Base-by-base conservation (phyloP, 805 yeast genomes). In the Schwanniomyces vanrijiae region DNA sequence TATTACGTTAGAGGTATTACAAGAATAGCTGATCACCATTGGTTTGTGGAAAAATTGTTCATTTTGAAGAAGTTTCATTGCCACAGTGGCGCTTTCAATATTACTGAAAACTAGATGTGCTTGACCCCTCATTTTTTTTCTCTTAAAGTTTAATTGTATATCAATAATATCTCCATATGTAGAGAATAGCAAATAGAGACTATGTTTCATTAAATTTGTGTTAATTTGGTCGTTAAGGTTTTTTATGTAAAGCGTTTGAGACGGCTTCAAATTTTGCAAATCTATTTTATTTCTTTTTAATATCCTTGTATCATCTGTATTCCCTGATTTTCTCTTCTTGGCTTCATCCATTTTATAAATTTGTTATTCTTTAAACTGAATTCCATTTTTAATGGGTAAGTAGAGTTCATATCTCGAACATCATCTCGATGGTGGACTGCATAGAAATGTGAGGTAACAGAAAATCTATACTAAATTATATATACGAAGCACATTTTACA, bases 101-200 rank as follows among this genome's bases (percentile, higher is more conserved):
- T 76, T 73, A 28, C 77, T 71, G 52, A 83, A 73, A 1, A 78
- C 67, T 2, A 86, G 62, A 68, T 84, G 86, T 0, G 90, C 90
- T 57, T 84, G 89, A 0, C 90, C 90, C 46, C 88, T 68, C 52
- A 74, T 64, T 47, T 69, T 74, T 45, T 71, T 71, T 31, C 72
- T 61, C 44, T 73, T 69, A 11, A 45, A 34, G 22, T 56, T 55
- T 21, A 76, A 59, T 41, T 71, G 62, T 9, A 87, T 71, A 9
- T 78, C 76, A 4, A 85, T 58, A 2, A 87, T 78, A 56, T 84
- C 90, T 0, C 90, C 90, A 60, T 74, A 84, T 0, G 83, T 76
- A 11, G 84, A 69, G 53, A 84, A 84, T 5, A 85, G 58, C 16
- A 85, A 56, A 55, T 79, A 84, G 10, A 87, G 64, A 53, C 78